Evolutionary conservation across 2,329 filamentous ascomycete genomes (phyloP).

Genomic region (Fusarium secorum): DNA sequence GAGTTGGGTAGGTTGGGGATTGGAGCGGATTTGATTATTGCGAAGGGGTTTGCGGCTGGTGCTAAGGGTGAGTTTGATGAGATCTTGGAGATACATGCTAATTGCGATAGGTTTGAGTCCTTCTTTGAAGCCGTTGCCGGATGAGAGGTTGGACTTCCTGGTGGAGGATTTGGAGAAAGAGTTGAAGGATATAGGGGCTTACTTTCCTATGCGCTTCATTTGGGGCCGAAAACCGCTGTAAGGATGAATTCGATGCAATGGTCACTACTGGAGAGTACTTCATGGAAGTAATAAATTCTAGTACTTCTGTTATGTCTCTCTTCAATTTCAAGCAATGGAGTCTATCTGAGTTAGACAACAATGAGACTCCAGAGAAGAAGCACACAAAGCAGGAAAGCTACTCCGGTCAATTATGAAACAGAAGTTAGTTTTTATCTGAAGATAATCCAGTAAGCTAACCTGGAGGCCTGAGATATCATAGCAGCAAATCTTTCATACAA

Average conservation of each 20-base stretch:
- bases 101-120: not conserved
- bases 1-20: not conserved
- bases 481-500: accelerated
- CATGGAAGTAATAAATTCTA: accelerated
- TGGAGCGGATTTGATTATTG: not conserved
- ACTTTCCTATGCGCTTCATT: constrained; percentile 4
- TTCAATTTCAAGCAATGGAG: accelerated
- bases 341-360: accelerated
- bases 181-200: not conserved
- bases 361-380: accelerated
- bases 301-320: accelerated
- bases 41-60: constrained; percentile 3
- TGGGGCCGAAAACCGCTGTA: not conserved
- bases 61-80: not conserved
- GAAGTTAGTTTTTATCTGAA: accelerated
- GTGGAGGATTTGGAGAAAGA: not conserved
- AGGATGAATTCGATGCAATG: accelerated
- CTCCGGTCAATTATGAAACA: accelerated
- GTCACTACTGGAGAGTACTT: accelerated
- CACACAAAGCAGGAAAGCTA: accelerated
- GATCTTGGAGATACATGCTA: accelerated
- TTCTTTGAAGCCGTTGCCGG: not conserved
- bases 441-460: not conserved
- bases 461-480: accelerated
- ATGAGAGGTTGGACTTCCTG: not conserved